Base-by-base conservation (phyloP, 1,284 basidiomycete species). In the Boletus sp. region DNA sequence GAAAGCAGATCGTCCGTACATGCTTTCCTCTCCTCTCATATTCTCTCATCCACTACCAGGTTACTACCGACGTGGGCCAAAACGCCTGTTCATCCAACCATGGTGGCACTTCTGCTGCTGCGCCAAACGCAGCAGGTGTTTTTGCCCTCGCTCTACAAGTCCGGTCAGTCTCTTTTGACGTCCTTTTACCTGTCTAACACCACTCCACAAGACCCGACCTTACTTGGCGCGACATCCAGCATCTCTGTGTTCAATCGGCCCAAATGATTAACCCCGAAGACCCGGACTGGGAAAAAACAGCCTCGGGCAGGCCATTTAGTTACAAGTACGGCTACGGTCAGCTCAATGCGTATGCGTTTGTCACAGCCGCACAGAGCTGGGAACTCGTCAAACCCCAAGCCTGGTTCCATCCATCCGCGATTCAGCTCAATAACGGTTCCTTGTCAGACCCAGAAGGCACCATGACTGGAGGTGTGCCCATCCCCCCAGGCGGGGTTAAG, bases 241-340 rank as follows among this genome's bases (percentile, higher is more conserved):
- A 99, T 69, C 80, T 99, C 41, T 89, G 90, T 57, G 86, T 99
- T 37, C 80, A 83, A 59, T 91, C 88, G 2, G 92, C 92, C 2
- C 82, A 86, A 20, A 81, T 83, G 66, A 85, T 98, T 74, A 98
- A 96, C 72, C 80, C 84, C 0, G 86, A 92, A 7, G 97, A 99
- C 70, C 91, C 92, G 0, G 96, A 98, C 73, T 99, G 97, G 97
- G 92, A 97, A 68, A 77, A 73, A 51, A 99, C 91, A 2, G 85
- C 91, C 4, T 78, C 80, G 1, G 94, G 94, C 7, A 82, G 89
- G 45, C 82, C 78, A 46, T 99, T 91, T 77, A 96, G 94, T 71
- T 98, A 99, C 82, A 98, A 98, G 74, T 99, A 96, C 67, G 97
- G 97, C 2, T 99, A 90, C 69, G 97, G 97, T 24, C 85, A 85